phyloP scores from a whole-genome alignment of 106 monocot species.

The Acorus gramineus region DNA sequence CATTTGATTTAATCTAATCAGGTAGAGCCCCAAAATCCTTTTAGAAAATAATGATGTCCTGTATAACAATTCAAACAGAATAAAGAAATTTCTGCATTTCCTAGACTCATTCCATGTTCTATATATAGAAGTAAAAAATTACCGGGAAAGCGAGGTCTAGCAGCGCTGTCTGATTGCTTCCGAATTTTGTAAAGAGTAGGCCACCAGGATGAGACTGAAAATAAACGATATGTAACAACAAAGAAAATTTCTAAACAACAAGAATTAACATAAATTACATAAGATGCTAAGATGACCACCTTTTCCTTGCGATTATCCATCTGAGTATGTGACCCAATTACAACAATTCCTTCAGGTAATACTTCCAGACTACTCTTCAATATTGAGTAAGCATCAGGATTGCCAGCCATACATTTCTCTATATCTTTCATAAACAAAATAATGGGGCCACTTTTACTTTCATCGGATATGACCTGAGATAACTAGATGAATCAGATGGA shows the following conservation, averaged over 20 bases:
- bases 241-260: not conserved
- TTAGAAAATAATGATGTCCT: too few relatives aligned
- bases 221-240: not conserved
- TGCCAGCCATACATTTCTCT: constrained; percentile 72
- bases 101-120: constrained; percentile 8
- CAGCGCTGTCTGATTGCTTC: constrained; percentile 89
- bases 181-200: constrained; percentile 96
- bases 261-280: not conserved
- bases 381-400: constrained; percentile 49
- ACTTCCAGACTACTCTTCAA: constrained; percentile 67
- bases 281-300: constrained; percentile 16
- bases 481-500: not conserved
- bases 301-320: constrained; percentile 89
- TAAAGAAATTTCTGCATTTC: too few relatives aligned
- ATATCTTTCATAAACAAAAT: constrained; percentile 79
- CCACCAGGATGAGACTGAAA: constrained; percentile 89
- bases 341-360: constrained; percentile 65
- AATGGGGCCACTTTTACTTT: constrained; percentile 70
- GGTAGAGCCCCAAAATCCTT: too few relatives aligned
- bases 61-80: too few relatives aligned
- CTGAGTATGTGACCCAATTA: constrained; percentile 84
- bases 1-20: too few relatives aligned
- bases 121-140: not conserved
- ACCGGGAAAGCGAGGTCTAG: constrained; percentile 97
- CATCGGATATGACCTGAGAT: constrained; percentile 68